Conservation (phyloP, 495 filamentous ascomycete species). For the Penicillium antarcticum region DNA sequence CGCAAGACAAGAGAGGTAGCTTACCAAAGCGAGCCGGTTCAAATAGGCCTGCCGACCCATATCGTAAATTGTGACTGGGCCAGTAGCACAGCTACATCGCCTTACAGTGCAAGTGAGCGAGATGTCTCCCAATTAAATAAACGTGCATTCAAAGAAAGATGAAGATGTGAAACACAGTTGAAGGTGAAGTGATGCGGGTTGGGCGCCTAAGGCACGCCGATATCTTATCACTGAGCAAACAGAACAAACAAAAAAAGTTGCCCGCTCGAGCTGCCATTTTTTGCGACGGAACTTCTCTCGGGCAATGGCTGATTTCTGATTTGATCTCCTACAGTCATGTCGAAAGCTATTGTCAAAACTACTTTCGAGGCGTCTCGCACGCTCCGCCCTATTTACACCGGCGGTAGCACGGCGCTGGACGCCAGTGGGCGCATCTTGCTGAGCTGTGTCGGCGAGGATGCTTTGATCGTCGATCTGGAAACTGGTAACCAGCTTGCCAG, state of each 20-base stretch:
- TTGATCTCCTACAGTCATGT: constrained; percentile 33
- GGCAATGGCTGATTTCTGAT: constrained; percentile 11
- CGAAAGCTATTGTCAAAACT: constrained; percentile 60
- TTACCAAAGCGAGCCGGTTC: constrained; percentile 53
- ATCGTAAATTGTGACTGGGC: neutral
- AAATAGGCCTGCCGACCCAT: constrained; percentile 53
- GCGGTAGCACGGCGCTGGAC: constrained; percentile 82
- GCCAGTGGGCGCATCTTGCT: constrained; percentile 78
- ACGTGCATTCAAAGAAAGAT: neutral
- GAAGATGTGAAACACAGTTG: neutral
- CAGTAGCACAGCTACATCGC: constrained; percentile 1
- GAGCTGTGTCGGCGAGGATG: constrained; percentile 85
- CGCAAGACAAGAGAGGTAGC: constrained; percentile 16
- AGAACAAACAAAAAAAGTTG: constrained; percentile 46
- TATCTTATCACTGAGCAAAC: constrained; percentile 36
- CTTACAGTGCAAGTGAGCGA: neutral
- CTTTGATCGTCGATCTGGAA: constrained; percentile 76
- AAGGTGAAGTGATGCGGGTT: constrained; percentile 13
- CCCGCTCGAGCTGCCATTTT: constrained; percentile 20
- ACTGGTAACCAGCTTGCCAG: constrained; percentile 79
- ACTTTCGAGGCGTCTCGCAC: constrained; percentile 79
- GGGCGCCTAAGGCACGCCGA: constrained; percentile 25
- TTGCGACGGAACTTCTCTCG: constrained; percentile 17
- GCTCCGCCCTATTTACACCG: constrained; percentile 91
- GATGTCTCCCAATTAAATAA: neutral